phyloP scores from a whole-genome alignment of 2,329 filamentous ascomycete species.

The Colletotrichum higginsianum region DNA sequence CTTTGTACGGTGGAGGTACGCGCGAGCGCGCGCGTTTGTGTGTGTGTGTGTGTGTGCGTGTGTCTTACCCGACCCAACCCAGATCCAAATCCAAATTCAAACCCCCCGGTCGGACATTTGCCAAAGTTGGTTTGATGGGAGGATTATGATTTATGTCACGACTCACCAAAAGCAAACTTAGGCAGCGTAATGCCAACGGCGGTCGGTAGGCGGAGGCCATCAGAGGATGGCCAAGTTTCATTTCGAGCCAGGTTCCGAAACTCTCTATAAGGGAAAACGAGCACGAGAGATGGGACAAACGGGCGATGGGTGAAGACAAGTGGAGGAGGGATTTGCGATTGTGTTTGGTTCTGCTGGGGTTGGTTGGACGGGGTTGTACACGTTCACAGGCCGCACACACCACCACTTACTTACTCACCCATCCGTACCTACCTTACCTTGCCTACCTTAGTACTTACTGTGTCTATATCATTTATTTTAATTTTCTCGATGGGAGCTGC shows the following conservation, averaged over 20 bases:
- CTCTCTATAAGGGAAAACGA: constrained; percentile 20
- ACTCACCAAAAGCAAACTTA: constrained; percentile 15
- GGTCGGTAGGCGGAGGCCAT: neutral
- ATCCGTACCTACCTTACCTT: no score
- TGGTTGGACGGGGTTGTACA: constrained; percentile 32
- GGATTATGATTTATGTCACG: constrained; percentile 24
- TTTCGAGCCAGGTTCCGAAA: constrained; percentile 39
- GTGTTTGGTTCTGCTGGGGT: constrained; percentile 17
- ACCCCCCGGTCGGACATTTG: constrained; percentile 28
- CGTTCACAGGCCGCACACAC: constrained; percentile 21
- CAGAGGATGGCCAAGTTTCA: constrained; percentile 33
- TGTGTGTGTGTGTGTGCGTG: neutral
- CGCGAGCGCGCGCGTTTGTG: constrained; percentile 3
- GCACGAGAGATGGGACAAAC: neutral
- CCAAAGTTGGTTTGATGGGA: constrained; percentile 3
- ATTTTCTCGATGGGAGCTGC: neutral
- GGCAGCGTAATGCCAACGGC: neutral
- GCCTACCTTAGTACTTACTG: no score
- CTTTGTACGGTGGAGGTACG: neutral
- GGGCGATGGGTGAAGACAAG: constrained; percentile 17
- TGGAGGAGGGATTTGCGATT: constrained; percentile 11
- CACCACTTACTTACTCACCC: neutral
- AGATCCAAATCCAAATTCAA: no score
- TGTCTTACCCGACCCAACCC: constrained; percentile 26
- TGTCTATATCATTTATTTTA: neutral